Evolutionary conservation across 2,329 filamentous ascomycete genomes (phyloP), one percentile per base, ranked within the genome.

Genomic region (Ophiosphaerella herpotricha): DNA sequence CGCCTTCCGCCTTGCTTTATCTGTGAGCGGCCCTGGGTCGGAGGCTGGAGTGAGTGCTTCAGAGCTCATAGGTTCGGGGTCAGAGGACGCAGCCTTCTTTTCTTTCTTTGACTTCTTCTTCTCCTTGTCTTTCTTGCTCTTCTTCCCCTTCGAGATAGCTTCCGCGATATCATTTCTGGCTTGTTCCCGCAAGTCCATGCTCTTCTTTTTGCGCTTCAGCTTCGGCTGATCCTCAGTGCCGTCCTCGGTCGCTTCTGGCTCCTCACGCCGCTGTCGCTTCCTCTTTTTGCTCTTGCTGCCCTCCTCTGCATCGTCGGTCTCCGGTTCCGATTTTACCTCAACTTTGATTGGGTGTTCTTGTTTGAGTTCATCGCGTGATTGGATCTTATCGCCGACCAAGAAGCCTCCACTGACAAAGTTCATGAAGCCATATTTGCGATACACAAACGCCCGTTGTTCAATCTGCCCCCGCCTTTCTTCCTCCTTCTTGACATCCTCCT

Each of bases 321-420:
- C 75, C 61, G 44, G 74, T 50, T 76, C 74, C 14, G 73, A 63
- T 62, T 78, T 75, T 7, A 77, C 74, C 5, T 74, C 73, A 18
- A 48, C 31, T 55, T 65, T 64, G 40, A 59, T 58, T 43, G 68
- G 54, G 18, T 46, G 52, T 41, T 65, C 57, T 50, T 57, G 69
- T 35, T 79, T 77, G 62, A 83, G 78, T 14, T 58, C 57, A 9
- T 52, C 46, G 54, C 85, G 57, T 48, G 64, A 68, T 58, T 81
- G 75, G 48, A 80, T 77, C 66, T 82, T 80, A 52, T 85, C 83
- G 11, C 84, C 84, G 5, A 83, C 79, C 55, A 88, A 67, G 48
- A 91, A 82, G 0, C 93, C 94, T n/a, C 91, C 94, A 50, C 81
- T 85, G 21, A 99, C 87, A 73, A 99, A 99, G 41, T 86, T 84